phyloP scores from a whole-genome alignment of 2,329 filamentous ascomycete genomes.

The Exophiala bonariae region DNA sequence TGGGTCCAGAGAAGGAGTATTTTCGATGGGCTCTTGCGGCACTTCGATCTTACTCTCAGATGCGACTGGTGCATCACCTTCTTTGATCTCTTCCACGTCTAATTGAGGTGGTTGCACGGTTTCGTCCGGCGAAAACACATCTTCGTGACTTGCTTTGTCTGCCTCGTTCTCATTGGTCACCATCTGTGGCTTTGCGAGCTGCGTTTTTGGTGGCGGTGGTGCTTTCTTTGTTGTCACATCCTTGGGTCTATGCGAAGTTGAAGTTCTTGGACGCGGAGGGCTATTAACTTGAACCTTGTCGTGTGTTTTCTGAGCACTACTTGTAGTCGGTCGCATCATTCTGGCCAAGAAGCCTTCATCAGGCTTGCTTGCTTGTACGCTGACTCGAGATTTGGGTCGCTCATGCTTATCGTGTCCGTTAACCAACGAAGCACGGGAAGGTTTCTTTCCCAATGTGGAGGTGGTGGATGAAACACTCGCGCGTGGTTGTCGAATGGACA shows the following conservation, averaged over 20 bases:
- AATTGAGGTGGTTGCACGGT: neutral
- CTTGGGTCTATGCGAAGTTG: slow-evolving; percentile 11
- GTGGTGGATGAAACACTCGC: slow-evolving; percentile 24
- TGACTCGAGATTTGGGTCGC: slow-evolving; percentile 42
- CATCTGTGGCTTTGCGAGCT: neutral
- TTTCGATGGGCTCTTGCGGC: no score
- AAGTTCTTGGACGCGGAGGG: slow-evolving; percentile 33
- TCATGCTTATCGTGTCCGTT: slow-evolving; percentile 32
- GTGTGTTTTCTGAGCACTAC: slow-evolving; percentile 50
- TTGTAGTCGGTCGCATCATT: slow-evolving; percentile 54
- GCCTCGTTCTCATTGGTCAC: slow-evolving; percentile 1
- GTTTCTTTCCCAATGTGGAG: slow-evolving; percentile 29
- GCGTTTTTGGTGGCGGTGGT: slow-evolving; percentile 7
- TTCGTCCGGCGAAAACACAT: slow-evolving; percentile 6
- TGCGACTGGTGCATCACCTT: no score
- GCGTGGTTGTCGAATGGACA: slow-evolving; percentile 24
- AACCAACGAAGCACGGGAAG: slow-evolving; percentile 30
- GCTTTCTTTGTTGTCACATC: slow-evolving; percentile 9
- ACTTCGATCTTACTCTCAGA: no score
- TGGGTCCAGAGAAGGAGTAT: no score
- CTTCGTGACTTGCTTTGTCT: slow-evolving; percentile 5
- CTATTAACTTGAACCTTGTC: slow-evolving; percentile 46
- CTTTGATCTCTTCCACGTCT: no score
- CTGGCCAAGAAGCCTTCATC: slow-evolving; percentile 50
- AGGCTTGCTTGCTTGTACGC: slow-evolving; percentile 37